A percentile compares a stretch with the other conserved stretches of the same genome.
Conservation (phyloP, 768 basidiomycete species). For the Amanita subjunquillea region DNA sequence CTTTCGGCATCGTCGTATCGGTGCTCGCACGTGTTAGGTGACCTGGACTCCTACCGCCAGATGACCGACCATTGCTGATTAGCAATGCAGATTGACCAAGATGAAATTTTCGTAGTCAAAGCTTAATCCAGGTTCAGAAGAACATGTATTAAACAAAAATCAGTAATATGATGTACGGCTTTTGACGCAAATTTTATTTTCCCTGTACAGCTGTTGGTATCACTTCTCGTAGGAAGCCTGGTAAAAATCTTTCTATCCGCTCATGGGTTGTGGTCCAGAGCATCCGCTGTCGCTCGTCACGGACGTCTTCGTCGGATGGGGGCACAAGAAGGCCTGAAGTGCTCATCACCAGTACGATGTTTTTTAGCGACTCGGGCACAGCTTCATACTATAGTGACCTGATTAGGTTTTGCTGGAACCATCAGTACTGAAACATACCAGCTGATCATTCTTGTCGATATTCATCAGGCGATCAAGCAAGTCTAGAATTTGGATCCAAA, state of each 20-base stretch:
- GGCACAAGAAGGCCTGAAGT: conserved; percentile 78
- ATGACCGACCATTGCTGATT: neutral
- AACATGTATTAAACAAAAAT: conserved; percentile 1
- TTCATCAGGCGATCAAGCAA: conserved; percentile 84
- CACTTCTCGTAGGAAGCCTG: conserved; percentile 75
- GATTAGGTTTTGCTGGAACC: neutral
- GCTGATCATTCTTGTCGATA: conserved; percentile 72
- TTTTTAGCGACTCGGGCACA: conserved; percentile 92
- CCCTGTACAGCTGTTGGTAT: conserved; percentile 28
- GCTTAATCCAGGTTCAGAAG: neutral
- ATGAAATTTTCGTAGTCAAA: conserved; percentile 42
- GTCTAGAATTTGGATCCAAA: conserved; percentile 89
- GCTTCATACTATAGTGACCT: conserved; percentile 67
- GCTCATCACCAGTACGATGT: conserved; percentile 93
- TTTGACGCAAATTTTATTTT: too few species aligned
- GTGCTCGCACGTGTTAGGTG: conserved; percentile 45
- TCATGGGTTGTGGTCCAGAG: conserved; percentile 84
- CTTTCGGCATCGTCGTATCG: conserved; percentile 32
- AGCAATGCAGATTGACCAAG: conserved; percentile 40
- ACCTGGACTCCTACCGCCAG: conserved; percentile 6
- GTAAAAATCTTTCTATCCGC: conserved; percentile 84
- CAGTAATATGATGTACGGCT: conserved; percentile 7
- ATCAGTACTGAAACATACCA: conserved; percentile 44
- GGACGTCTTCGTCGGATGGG: conserved; percentile 28
- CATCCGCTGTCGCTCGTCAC: conserved; percentile 51